Base-by-base conservation (phyloP, 495 filamentous ascomycete genomes). In the Talaromyces proteolyticus region DNA sequence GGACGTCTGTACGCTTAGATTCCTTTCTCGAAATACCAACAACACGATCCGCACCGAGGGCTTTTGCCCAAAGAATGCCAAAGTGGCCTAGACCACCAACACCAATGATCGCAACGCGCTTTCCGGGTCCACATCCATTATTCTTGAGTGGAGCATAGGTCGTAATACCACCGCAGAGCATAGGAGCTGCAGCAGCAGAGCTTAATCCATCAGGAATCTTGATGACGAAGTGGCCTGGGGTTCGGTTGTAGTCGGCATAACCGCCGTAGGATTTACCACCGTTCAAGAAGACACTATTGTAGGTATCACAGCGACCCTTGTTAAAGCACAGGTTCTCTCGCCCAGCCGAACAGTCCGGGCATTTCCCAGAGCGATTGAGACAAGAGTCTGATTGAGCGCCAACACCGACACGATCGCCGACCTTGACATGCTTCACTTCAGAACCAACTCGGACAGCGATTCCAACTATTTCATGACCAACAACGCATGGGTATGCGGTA, bases 341-440 rank as follows among this genome's bases (percentile, higher is more conserved):
- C 14, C 80, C 80, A 19, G 65, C 67, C 4, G 73, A 60, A 63
- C 89, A 93, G 42, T 85, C 84, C 38, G 82, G 72, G 59, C 89
- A 95, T 61, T 85, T 85, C 66, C 29, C 29, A 48, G 83, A 77
- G 8, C 79, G 71, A 16, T 60, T 47, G 46, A 73, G 70, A 71
- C 89, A 95, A 14, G 85, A 84, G 42, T 77, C 74, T 24, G 75
- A 77, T 68, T 95, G 90, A 1, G 91, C 90, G 41, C 91, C 91
- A 21, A 95, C 87, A 34, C 91, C 91, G 26, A 93, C 87, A 20
- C 89, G 81, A 62, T 95, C 90, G n/a, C 90, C 91, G 41, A 91
- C 62, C 50, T 87, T 84, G 65, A 94, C 72, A 26, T 74, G 64
- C 4, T 60, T 72, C 46, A 78, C 77, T 10, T 78, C 86, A 44